Evolutionary conservation across 345 rosid species (phyloP), one percentile per base, ranked within the genome.

Genomic region (Kandelia obovata): DNA sequence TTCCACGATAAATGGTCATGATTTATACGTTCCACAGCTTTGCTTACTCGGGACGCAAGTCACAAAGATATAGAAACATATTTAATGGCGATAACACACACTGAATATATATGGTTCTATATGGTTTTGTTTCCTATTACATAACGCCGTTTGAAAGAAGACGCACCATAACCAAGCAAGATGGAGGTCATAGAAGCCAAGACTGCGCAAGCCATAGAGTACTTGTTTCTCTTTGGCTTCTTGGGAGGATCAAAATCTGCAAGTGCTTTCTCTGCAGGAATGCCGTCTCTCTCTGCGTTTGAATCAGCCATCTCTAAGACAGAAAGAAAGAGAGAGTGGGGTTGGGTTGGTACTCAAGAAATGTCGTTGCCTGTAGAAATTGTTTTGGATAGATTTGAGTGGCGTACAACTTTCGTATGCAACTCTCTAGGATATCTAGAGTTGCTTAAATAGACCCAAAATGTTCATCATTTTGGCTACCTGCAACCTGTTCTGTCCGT

Each of bases 181-280:
- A 89, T 78, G 1, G 96, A 89, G 69, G 92, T 86, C 96, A 89
- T 85, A 74, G 94, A 92, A 62, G 96, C 96, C 51, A 87, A 71
- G 66, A 79, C 69, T 4, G 97, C 90, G 78, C 92, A 90, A 27
- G 82, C 92, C 10, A 90, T 73, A 61, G 94, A 92, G 76, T 61
- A 92, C 53, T 72, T 88, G 71, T 92, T 92, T 66, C 79, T 79
- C 49, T 83, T 85, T 16, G 90, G 87, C 72, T 82, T 91, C 53
- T 43, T 75, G 5, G 81, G 78, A 8, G 59, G 59, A 23, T 56
- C 59, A 5, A 56, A 56, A 27, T 56, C 59, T 25, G 30, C 16
- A 5, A 56, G 17, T 56, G 25, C 23, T 56, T 56, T 56, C 30
- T 23, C 28, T 23, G 30, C 23, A 56, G 59, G 59, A 25, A 13